Base-by-base conservation (phyloP, 208 protist species). In the Sergeia podlipaevii region DNA sequence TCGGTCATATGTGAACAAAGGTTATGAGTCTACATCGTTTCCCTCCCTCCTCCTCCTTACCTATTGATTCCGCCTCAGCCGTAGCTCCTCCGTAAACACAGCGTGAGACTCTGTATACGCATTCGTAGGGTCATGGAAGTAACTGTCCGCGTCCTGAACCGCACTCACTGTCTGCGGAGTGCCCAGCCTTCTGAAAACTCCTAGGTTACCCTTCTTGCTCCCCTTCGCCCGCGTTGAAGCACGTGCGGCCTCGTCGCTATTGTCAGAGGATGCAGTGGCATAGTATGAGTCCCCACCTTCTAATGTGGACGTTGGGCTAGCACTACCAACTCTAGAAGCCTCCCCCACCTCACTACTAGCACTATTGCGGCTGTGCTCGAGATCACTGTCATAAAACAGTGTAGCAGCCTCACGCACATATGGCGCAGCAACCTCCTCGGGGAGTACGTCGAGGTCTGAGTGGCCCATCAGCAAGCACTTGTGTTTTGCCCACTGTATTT, bases 1-100 rank as follows among this genome's bases (percentile, higher is more conserved):
- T n/a, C n/a, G n/a, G n/a, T n/a, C n/a, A n/a, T n/a, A n/a, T n/a
- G n/a, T n/a, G n/a, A n/a, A n/a, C n/a, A n/a, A n/a, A n/a, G n/a
- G n/a, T n/a, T n/a, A n/a, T n/a, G n/a, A n/a, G n/a, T n/a, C n/a
- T n/a, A n/a, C n/a, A n/a, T 1, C n/a, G n/a, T n/a, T n/a, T n/a
- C n/a, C n/a, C n/a, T n/a, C n/a, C n/a, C n/a, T n/a, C n/a, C n/a
- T n/a, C n/a, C n/a, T n/a, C n/a, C n/a, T n/a, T n/a, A n/a, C n/a
- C n/a, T n/a, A n/a, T n/a, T 59, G 54, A 21, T 61, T 44, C 15
- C 70, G 41, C 26, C 65, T 77, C 23, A 89, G 26, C 57, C 86
- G 91, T 29, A 89, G 42, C 38, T 89, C 75, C 73, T 89, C 81
- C 26, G 87, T 94, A 50, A 88, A 94, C 30, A 95, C 75, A 0